These are phyloP conservation scores for Pseudoscleropodium purum DNA, from an alignment of 225 moss, liverwort and hornwort genomes.

Conservation along the genomic window DNA sequence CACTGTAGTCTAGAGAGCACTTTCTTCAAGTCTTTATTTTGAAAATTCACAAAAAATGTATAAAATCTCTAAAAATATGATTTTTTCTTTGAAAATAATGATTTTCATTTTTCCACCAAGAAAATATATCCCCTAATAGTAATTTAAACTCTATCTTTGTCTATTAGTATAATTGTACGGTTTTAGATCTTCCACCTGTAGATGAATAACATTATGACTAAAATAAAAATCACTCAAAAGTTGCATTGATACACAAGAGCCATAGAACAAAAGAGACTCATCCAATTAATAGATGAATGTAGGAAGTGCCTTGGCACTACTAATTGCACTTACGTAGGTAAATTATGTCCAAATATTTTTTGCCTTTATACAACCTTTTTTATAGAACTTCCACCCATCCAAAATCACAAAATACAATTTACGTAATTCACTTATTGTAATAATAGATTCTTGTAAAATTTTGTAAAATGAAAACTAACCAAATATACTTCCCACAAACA, in stretches of 20 bases:
- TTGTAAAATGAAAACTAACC: rapidly evolving
- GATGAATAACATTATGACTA: neutral
- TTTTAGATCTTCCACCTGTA: neutral
- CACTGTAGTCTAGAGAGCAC: neutral
- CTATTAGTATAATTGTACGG: neutral
- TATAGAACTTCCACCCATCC: neutral
- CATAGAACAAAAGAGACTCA: neutral
- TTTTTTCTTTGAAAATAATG: neutral
- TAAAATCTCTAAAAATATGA: neutral
- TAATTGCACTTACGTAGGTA: rapidly evolving
- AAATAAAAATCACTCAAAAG: neutral
- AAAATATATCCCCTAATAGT: too few relatives aligned
- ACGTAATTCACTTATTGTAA: neutral
- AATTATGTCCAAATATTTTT: neutral
- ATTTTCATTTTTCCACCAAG: neutral
- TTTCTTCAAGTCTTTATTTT: neutral
- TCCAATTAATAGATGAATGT: neutral
- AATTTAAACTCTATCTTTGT: neutral
- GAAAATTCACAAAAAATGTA: neutral
- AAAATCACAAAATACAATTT: neutral
- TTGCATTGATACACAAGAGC: too few relatives aligned
- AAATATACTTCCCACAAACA: too few relatives aligned
- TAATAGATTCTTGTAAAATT: neutral
- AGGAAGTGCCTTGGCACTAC: neutral
- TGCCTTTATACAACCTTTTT: rapidly evolving